Conservation (phyloP, 2,329 filamentous ascomycete species). For the Xylaria sp. region DNA sequence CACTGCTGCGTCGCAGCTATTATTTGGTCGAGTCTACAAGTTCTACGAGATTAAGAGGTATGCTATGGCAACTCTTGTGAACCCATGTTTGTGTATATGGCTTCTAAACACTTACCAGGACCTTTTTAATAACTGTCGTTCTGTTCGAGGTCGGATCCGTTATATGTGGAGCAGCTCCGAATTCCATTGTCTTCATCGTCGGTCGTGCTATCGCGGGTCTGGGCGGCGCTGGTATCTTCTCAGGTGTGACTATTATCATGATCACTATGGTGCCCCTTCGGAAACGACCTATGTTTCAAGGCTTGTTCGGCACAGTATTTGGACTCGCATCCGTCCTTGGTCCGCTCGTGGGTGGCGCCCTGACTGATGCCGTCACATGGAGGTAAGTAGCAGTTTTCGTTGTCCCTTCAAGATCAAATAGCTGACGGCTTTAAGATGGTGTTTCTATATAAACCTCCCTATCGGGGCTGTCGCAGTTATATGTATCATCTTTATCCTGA, state of each 20-base stretch:
- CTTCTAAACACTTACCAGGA: slow-evolving; percentile 44
- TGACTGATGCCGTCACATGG: slow-evolving; percentile 61
- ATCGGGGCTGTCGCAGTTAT: slow-evolving; percentile 62
- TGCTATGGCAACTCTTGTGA: slow-evolving; percentile 35
- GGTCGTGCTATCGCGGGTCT: slow-evolving; percentile 67
- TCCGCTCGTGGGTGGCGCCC: slow-evolving; percentile 64
- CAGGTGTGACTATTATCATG: slow-evolving; percentile 66
- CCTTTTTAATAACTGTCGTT: slow-evolving; percentile 59
- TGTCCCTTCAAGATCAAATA: slow-evolving; percentile 4
- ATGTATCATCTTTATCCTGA: slow-evolving; percentile 61
- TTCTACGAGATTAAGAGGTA: slow-evolving; percentile 63
- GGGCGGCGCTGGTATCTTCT: slow-evolving; percentile 67
- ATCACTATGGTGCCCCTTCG: slow-evolving; percentile 68
- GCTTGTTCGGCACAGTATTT: slow-evolving; percentile 65
- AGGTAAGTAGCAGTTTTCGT: slow-evolving; percentile 46
- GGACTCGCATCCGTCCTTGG: slow-evolving; percentile 65
- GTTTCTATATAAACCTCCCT: slow-evolving; percentile 69
- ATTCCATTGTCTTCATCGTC: slow-evolving; percentile 63
- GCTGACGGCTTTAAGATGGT: slow-evolving; percentile 54
- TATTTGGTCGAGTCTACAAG: slow-evolving; percentile 65
- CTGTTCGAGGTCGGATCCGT: slow-evolving; percentile 65
- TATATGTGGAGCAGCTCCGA: slow-evolving; percentile 64
- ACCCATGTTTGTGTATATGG: slow-evolving; percentile 3
- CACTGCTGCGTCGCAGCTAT: slow-evolving; percentile 63
- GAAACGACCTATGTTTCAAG: slow-evolving; percentile 68